Evolutionary conservation across 1,284 basidiomycete genomes (phyloP), one percentile per base, ranked within the genome.

Genomic region (Trichosporon sp.): DNA sequence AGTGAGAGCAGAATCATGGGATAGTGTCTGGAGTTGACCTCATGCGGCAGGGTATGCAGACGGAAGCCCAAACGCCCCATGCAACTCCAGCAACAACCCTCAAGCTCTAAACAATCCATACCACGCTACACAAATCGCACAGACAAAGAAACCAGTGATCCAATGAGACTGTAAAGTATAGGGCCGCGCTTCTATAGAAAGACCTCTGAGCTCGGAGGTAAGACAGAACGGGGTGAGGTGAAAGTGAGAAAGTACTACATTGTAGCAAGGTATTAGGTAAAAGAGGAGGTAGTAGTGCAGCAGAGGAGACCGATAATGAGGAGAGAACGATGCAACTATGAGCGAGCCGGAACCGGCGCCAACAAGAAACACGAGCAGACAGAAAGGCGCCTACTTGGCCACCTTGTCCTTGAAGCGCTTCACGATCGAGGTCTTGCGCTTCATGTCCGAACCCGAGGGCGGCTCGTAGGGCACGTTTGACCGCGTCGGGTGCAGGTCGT

Each of bases 361-460:
- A 37, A 37, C 36, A 37, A n/a, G 36, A n/a, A n/a, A n/a, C n/a
- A n/a, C n/a, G n/a, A n/a, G n/a, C 11, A 16, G 34, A 13, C 34
- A 3, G 4, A 11, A 16, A 37, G 11, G 16, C 49, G 23, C 52
- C 37, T 62, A 65, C 60, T 65, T 68, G 37, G 54, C 65, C 29
- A 79, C 76, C 62, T 70, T 72, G 37, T 78, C 78, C 66, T 68
- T 76, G 59, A 80, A 58, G 69, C 78, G 77, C 71, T 79, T 79
- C 34, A 80, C 75, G 66, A 80, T 69, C 25, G 72, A 74, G 57
- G 76, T 71, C 69, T 79, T 80, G 64, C 78, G 71, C 70, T 73
- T 76, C 27, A 80, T 64, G 16, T 31, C 21, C 11, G 29, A 32
- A 11, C 27, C 40, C 27, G 58, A 23, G 6, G n/a, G n/a, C 31